Evolutionary conservation across 225 moss, liverwort and hornwort species (phyloP).

Genomic region (Physcomitrium patens): DNA sequence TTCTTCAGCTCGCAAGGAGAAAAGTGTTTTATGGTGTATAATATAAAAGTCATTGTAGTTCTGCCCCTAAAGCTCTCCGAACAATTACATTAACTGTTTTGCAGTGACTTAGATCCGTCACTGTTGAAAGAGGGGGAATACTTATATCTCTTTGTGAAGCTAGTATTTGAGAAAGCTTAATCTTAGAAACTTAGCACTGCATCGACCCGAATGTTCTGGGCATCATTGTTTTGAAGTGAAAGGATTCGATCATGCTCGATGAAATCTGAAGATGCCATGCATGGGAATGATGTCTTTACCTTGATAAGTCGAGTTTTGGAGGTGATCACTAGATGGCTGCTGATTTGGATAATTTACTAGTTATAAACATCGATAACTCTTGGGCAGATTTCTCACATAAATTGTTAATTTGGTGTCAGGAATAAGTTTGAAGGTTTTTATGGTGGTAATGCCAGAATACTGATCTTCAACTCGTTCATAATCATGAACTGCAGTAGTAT

Average conservation of each 20-base stretch:
- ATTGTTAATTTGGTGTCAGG: background rate
- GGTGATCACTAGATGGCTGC: too few species aligned
- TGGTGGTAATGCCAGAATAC: slow-evolving; percentile 1
- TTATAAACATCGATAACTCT: background rate
- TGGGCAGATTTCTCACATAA: background rate
- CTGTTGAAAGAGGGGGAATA: background rate
- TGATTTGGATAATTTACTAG: too few species aligned
- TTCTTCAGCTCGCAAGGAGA: background rate
- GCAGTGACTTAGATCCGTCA: background rate
- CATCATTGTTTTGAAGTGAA: background rate
- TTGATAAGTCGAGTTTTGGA: too few species aligned
- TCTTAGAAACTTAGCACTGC: background rate
- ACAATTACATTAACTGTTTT: background rate
- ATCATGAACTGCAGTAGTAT: background rate
- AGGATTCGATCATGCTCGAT: background rate
- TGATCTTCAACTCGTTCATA: background rate
- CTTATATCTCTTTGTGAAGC: background rate
- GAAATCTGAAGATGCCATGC: slow-evolving; percentile 4
- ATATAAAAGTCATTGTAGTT: background rate
- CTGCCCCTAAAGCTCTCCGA: background rate
- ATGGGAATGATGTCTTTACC: background rate
- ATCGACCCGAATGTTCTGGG: background rate
- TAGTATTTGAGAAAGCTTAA: background rate
- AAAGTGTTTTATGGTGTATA: background rate
- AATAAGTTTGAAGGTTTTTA: background rate